Base-by-base conservation (phyloP, 371 early-diverging fungal species). In the Rhizopus delemar region DNA sequence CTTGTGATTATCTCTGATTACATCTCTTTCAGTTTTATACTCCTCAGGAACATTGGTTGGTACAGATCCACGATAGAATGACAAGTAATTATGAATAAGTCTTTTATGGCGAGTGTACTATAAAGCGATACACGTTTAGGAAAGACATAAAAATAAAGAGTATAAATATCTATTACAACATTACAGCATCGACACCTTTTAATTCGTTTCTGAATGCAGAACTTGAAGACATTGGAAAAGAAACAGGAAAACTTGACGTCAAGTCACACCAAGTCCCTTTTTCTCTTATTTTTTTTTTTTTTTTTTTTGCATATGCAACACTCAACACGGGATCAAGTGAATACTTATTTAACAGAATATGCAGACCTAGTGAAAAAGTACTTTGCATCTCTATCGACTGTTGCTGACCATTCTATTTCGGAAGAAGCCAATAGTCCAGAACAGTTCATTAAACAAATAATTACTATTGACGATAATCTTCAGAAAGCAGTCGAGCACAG, bases 1-100 rank as follows among this genome's bases (percentile, higher is more conserved):
- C 69, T 53, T 60, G 49, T 74, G 70, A 50, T 72, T 62, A 35
- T 71, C 68, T 11, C 59, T 55, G 9, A 79, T 48, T 28, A 77
- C 77, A 78, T 91, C 81, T 60, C 68, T 87, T 86, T 70, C 90
- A 70, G 76, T 86, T 75, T 63, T 85, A 73, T 62, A 89, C 45
- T 73, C 38, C 78, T 34, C 8, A 49, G 46, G 58, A 4, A 60
- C 52, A 15, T 45, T 56, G n/a, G 56, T 13, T 2, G 59, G 45
- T 4, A 45, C 13, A 43, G 32, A 36, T 33, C 46, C 39, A 34
- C 66, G 54, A 53, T 82, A 81, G 56, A 65, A 70, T 13, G 57
- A 35, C 13, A 75, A 32, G 58, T 88, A 90, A 46, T 77, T 75
- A 34, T 71, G 63, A 41, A 90, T 79, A 43, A 86, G 63, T 28